Conservation (phyloP, 75 land plant genomes). For the Selaginella moellendorffii region DNA sequence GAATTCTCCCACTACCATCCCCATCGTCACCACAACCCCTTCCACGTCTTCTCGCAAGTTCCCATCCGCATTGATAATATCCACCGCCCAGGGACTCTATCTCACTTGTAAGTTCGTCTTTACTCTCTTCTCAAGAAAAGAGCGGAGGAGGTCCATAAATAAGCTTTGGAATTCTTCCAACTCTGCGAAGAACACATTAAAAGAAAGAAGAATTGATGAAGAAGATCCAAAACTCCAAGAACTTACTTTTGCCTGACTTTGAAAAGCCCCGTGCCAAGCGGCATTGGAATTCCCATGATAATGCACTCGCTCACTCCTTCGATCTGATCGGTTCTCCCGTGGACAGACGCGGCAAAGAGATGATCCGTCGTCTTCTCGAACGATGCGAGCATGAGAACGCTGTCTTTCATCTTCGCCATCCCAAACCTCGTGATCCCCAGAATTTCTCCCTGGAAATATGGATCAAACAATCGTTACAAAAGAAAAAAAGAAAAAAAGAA, state of each 20-base stretch:
- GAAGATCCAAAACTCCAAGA: not conserved
- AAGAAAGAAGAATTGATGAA: not conserved
- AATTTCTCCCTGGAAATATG: conserved; percentile 79
- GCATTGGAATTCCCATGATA: conserved; percentile 95
- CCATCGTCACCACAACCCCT: no score
- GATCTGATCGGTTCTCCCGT: conserved; percentile 66
- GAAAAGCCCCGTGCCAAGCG: conserved; percentile 72
- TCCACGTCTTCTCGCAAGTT: no score
- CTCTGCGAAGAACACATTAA: not conserved
- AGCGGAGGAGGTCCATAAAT: not conserved
- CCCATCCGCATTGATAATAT: no score
- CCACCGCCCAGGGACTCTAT: no score
- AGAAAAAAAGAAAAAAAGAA: no score
- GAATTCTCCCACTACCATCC: no score
- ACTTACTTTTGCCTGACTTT: conserved; percentile 72
- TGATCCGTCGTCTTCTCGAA: conserved; percentile 94
- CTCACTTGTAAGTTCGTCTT: no score
- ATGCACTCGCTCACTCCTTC: conserved; percentile 96
- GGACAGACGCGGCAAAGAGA: conserved; percentile 73
- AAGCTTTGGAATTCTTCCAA: conserved; percentile 6
- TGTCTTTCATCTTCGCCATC: conserved; percentile 79
- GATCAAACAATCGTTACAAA: no score
- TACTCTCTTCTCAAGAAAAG: no score
- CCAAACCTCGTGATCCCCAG: conserved; percentile 91
- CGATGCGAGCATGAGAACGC: conserved; percentile 92